Evolutionary conservation across 129 eudicot species (phyloP).

Genomic region (Sambucus nigra): DNA sequence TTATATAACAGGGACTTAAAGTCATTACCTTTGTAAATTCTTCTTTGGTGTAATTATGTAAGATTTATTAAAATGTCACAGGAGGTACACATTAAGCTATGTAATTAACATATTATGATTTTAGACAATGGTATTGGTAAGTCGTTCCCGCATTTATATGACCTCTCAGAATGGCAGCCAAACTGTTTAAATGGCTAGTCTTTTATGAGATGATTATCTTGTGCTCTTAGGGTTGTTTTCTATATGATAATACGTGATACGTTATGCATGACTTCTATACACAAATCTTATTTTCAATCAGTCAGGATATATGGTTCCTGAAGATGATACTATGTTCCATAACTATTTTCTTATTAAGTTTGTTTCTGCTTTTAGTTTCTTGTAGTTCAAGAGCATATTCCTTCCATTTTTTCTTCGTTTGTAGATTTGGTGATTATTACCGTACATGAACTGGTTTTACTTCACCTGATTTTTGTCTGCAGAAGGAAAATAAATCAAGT

Average conservation of each 20-base stretch:
- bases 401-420: not conserved
- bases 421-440: not conserved
- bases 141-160: too few relatives aligned
- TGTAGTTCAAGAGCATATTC: not conserved
- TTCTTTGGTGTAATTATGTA: too few relatives aligned
- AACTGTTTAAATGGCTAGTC: not conserved
- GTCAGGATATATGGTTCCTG: too few relatives aligned
- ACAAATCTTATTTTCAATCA: too few relatives aligned
- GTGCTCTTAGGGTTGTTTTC: not conserved
- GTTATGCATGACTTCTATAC: not conserved
- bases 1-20: too few relatives aligned
- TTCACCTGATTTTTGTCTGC: constrained; percentile 17
- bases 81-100: too few relatives aligned
- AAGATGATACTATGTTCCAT: too few relatives aligned
- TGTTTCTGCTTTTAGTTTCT: not conserved
- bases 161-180: not conserved
- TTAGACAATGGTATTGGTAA: too few relatives aligned
- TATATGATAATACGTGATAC: not conserved
- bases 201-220: not conserved
- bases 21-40: too few relatives aligned
- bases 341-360: not conserved
- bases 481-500: constrained; percentile 32
- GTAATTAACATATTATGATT: too few relatives aligned
- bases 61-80: too few relatives aligned
- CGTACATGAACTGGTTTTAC: constrained; percentile 6